These are phyloP conservation scores for Osmanthus fragrans DNA, from an alignment of 257 asterid species.

Conservation along the genomic window DNA sequence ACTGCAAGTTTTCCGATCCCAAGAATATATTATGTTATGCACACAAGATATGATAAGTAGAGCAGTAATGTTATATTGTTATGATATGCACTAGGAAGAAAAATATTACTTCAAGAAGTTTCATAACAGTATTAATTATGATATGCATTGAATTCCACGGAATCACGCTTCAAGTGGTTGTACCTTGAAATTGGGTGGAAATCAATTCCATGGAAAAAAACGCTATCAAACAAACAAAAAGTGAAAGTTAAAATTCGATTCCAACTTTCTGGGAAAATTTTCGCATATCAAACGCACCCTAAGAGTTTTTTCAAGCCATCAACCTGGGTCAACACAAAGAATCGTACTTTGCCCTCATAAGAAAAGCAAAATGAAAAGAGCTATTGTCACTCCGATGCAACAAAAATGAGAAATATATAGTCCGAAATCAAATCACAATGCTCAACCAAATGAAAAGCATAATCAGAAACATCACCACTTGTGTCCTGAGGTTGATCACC, in stretches of 20 bases:
- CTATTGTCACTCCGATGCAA: not conserved
- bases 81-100: not conserved
- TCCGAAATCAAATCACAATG: slow-evolving; percentile 18
- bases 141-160: too few relatives aligned
- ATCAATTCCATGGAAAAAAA: too few relatives aligned
- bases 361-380: not conserved
- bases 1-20: not conserved
- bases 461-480: slow-evolving; percentile 36
- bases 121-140: too few relatives aligned
- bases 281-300: too few relatives aligned
- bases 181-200: too few relatives aligned
- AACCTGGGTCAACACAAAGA: not conserved
- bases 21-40: not conserved
- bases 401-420: slow-evolving; percentile 3
- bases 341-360: slow-evolving; percentile 2
- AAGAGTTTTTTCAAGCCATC: not conserved
- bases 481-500: slow-evolving; percentile 65
- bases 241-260: too few relatives aligned
- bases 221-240: too few relatives aligned
- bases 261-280: too few relatives aligned
- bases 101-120: too few relatives aligned
- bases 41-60: not conserved
- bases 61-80: not conserved
- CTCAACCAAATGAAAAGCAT: slow-evolving; percentile 11
- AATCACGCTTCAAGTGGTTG: too few relatives aligned